These are phyloP conservation scores for Comarum palustre DNA, from an alignment of 306 rosid species.

Conservation along the genomic window DNA sequence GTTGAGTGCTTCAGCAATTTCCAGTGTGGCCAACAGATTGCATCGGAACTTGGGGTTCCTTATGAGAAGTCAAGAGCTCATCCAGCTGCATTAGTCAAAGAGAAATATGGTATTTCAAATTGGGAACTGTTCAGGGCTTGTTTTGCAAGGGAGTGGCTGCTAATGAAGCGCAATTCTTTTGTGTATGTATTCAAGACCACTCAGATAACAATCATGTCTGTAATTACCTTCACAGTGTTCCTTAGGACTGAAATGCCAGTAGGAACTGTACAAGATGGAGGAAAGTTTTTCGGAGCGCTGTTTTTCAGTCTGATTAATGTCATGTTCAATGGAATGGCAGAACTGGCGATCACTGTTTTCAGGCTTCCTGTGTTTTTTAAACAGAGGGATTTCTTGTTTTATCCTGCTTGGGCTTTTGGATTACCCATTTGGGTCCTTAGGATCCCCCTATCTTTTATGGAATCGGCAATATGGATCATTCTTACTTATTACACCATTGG, in stretches of 20 bases:
- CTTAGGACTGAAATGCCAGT: slow-evolving; percentile 57
- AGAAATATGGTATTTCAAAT: slow-evolving; percentile 63
- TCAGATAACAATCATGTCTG: slow-evolving; percentile 53
- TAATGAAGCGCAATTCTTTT: slow-evolving; percentile 59
- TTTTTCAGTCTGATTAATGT: slow-evolving; percentile 58
- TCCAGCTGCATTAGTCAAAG: slow-evolving; percentile 64
- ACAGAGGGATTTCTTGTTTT: slow-evolving; percentile 74
- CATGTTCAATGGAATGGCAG: slow-evolving; percentile 81
- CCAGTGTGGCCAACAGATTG: slow-evolving; percentile 49
- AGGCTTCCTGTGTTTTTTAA: slow-evolving; percentile 68
- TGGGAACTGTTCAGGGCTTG: slow-evolving; percentile 73
- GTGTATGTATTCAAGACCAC: slow-evolving; percentile 53
- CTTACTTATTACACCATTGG: slow-evolving; percentile 81
- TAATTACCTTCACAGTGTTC: slow-evolving; percentile 57
- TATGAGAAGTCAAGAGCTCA: slow-evolving; percentile 50
- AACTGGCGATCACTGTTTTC: slow-evolving; percentile 49
- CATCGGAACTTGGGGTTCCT: slow-evolving; percentile 45
- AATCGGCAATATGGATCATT: slow-evolving; percentile 63
- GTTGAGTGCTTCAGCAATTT: slow-evolving; percentile 39
- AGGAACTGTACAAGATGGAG: slow-evolving; percentile 43
- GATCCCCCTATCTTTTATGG: slow-evolving; percentile 64
- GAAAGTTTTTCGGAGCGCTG: slow-evolving; percentile 63
- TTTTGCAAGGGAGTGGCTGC: slow-evolving; percentile 67
- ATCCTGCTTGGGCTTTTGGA: slow-evolving; percentile 75
- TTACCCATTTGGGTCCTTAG: slow-evolving; percentile 73